These are phyloP conservation scores for Botrytis elliptica DNA, from an alignment of 2,329 filamentous ascomycete genomes.

Conservation along the genomic window DNA sequence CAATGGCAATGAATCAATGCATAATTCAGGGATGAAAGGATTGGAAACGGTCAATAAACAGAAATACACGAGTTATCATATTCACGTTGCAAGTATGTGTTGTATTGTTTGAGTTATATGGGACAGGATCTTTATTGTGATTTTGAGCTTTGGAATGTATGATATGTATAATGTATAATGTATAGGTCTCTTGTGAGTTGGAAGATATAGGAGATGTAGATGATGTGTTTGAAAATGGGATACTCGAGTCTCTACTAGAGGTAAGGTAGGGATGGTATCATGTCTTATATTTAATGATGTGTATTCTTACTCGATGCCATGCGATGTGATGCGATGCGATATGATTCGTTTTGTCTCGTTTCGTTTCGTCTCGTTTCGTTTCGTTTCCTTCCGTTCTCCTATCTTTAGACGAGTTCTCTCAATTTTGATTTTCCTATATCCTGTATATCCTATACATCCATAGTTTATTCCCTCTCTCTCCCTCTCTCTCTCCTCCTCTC, in stretches of 20 bases:
- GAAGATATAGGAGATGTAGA: not conserved
- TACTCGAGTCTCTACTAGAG: not conserved
- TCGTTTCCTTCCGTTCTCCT: no score
- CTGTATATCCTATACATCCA: no score
- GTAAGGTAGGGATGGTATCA: no score
- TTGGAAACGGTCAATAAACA: not conserved
- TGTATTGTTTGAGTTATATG: not conserved
- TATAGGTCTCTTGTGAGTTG: not conserved
- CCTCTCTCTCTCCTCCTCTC: no score
- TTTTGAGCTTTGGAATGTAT: not conserved
- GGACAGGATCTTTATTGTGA: not conserved
- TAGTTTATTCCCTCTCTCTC: no score
- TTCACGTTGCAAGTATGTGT: not conserved
- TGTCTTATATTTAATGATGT: not conserved
- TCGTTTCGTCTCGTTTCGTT: no score
- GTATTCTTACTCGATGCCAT: not conserved
- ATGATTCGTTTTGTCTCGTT: no score
- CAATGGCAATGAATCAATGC: constrained; percentile 1
- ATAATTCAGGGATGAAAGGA: not conserved
- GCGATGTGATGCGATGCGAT: not conserved
- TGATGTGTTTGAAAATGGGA: not conserved
- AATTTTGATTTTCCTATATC: no score
- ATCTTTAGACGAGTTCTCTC: no score
- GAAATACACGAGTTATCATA: not conserved
- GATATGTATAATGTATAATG: no score